Evolutionary conservation across 1,284 basidiomycete species (phyloP), one percentile per base, ranked within the genome.

Genomic region (Fomitiporia mediterranea): DNA sequence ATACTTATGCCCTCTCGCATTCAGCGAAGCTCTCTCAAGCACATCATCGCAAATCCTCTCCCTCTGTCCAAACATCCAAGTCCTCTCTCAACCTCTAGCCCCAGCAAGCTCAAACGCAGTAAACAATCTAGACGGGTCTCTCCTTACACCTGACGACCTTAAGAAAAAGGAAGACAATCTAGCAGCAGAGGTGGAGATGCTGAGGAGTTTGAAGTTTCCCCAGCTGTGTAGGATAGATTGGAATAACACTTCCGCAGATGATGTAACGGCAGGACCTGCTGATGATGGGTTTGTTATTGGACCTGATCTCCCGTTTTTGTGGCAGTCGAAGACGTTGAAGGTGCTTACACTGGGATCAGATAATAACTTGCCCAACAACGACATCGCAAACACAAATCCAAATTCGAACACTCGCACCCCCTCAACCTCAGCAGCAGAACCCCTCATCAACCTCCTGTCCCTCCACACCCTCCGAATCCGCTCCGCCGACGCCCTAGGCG

Each of bases 401-500:
- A 34, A 51, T 17, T 28, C 17, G 19, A 28, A 34, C 49, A n/a
- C n/a, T n/a, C n/a, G n/a, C 27, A 21, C 9, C 43, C 21, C 19
- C 32, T 34, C 32, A 34, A 23, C 19, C 27, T 4, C 21, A 15
- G 28, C 21, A 15, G 5, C 9, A 4, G 39, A 52, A 21, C 30
- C 37, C 5, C 38, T 27, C 40, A 44, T 53, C 5, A 35, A 44
- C 15, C 51, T 53, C 13, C 52, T 42, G 13, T n/a, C 34, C 3
- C 25, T 53, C 13, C 52, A 53, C 40, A 53, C 52, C 27, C 27
- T 53, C 21, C 25, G 52, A 2, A 23, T 53, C 9, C 32, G 15
- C 37, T 42, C 52, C 2, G 44, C 19, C 28, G 42, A 53, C 40
- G 39, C 52, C 25, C 42, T 53, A n/a, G 52, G 52, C 15, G 37